Percentiles rank a stretch among this genome's conserved stretches.
Evolutionary conservation across 2,329 filamentous ascomycete genomes (phyloP).

Genomic region (Boeremia exigua): DNA sequence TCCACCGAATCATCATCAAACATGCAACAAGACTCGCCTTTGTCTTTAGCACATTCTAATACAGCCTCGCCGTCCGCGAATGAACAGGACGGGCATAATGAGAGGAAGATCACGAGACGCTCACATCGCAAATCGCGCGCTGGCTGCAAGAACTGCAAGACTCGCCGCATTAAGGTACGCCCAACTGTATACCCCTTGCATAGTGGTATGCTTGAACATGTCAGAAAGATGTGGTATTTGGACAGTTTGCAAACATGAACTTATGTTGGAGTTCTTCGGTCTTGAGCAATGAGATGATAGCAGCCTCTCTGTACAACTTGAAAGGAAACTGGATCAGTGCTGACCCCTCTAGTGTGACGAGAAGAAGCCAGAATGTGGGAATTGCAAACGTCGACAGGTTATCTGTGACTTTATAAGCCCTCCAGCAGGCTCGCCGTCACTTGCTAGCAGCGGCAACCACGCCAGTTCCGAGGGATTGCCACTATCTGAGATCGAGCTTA

Average conservation of each 20-base stretch:
- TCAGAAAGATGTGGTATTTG: too few relatives aligned
- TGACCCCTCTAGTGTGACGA: conserved; percentile 36
- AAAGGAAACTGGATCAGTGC: background rate
- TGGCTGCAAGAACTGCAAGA: conserved; percentile 39
- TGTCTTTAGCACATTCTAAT: conserved; percentile 12
- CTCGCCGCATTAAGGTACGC: conserved; percentile 35
- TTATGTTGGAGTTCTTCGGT: background rate
- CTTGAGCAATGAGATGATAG: too few relatives aligned
- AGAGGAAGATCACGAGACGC: conserved; percentile 26
- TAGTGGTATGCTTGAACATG: background rate
- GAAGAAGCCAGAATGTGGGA: conserved; percentile 31
- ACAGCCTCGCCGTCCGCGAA: conserved; percentile 13
- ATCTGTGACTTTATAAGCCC: conserved; percentile 27
- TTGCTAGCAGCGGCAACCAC: background rate
- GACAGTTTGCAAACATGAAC: background rate
- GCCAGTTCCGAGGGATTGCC: conserved; percentile 5
- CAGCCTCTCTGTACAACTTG: too few relatives aligned
- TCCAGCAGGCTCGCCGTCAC: background rate
- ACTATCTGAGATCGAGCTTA: conserved; percentile 34
- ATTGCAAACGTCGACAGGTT: conserved; percentile 32
- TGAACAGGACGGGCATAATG: conserved; percentile 8
- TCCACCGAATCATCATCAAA: background rate
- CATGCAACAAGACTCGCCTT: conserved; percentile 28
- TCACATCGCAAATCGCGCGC: conserved; percentile 38
- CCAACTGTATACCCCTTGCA: background rate